Evolutionary conservation across 2,329 filamentous ascomycete species (phyloP), one percentile per base, ranked within the genome.

Genomic region (Pseudogymnoascus sp.): DNA sequence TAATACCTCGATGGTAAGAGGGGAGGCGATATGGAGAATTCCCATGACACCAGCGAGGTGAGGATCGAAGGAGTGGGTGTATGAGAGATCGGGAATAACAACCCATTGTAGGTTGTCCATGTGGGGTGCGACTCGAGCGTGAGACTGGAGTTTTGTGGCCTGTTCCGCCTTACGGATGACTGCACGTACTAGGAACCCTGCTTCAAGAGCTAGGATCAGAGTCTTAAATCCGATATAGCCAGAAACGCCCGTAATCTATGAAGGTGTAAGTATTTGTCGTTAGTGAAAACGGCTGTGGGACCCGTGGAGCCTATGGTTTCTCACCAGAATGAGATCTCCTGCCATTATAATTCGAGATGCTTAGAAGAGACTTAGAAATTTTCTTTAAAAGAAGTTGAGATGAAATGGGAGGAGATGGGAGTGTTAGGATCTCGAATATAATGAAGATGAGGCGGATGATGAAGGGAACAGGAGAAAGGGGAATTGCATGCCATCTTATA

Each of bases 1-100:
- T 25, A 35, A 31, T 64, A 64, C 63, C 38, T 62, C 62, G 37
- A 33, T 59, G 35, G 63, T 60, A 56, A 16, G 10, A n/a, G 64
- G 65, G 10, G 63, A 69, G 8, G 65, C 65, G 14, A 63, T 12
- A 47, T 68, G 66, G 18, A 68, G 33, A 50, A 67, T 63, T 33
- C 62, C 65, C 11, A 37, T 64, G 7, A 64, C 62, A 61, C 61
- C 56, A 14, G 59, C 40, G 31, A 66, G 62, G 16, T 61, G 31
- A 53, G 23, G 8, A 40, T 65, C 63, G 38, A 65, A 66, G 25
- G 64, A 63, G 38, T 61, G 8, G 6, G 42, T 61, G 5, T 65
- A 28, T 59, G 62, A 62, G 6, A 68, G 59, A 44, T 67, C 42
- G 4, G 60, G 66, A 40, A 68, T 64, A 35, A 67, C 35, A 25